Percentiles rank a stretch among this genome's conserved stretches.
These are phyloP conservation scores for Viola odorata DNA, from an alignment of 345 rosid species.

Conservation along the genomic window DNA sequence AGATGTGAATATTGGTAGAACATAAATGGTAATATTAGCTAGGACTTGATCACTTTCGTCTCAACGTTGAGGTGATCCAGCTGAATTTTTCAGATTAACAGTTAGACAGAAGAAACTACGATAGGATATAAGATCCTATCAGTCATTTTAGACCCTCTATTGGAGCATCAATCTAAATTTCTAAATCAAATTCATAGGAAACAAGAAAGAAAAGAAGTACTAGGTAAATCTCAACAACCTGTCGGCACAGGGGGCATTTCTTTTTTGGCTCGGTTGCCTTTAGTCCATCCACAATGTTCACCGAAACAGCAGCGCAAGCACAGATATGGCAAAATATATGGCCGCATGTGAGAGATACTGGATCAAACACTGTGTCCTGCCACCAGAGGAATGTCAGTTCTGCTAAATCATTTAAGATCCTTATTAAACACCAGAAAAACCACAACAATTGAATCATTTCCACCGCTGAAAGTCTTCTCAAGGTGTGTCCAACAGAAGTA, in stretches of 20 bases:
- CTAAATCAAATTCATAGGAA: not conserved
- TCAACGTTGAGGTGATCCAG: no score
- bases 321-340: conserved; percentile 93
- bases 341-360: conserved; percentile 81
- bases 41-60: no score
- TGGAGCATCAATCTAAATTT: not conserved
- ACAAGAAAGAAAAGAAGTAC: not conserved
- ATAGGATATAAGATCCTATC: no score
- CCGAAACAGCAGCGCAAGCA: conserved; percentile 93
- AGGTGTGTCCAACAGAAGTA: no score
- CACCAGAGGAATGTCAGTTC: conserved; percentile 5
- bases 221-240: conserved; percentile 37
- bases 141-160: not conserved
- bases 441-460: no score
- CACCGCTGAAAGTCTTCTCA: no score
- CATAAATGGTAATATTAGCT: no score
- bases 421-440: no score
- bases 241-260: conserved; percentile 87
- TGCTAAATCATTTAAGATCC: not conserved
- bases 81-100: not conserved
- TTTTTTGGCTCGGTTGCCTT: conserved; percentile 52
- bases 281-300: conserved; percentile 67
- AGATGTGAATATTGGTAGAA: no score
- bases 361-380: conserved; percentile 92
- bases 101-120: no score